Percentiles rank a stretch among this genome's conserved stretches.
These are phyloP conservation scores for Cyberlindnera subsufficiens DNA, from an alignment of 805 yeast species.

Conservation along the genomic window DNA sequence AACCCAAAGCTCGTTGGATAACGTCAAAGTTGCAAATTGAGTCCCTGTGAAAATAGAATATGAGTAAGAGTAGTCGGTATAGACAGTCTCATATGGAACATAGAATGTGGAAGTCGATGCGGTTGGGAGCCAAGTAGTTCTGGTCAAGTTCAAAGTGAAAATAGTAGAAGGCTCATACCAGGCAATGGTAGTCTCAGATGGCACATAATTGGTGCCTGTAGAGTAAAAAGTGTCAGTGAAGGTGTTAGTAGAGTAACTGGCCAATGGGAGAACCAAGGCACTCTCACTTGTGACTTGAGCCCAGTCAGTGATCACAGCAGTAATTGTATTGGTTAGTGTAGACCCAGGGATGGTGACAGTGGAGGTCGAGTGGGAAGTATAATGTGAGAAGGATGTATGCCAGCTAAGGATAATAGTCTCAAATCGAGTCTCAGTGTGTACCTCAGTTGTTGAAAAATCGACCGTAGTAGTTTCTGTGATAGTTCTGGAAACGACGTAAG, in stretches of 20 bases:
- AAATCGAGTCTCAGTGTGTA: conserved; percentile 1
- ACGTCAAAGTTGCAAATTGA: conserved; percentile 9
- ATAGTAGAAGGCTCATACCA: conserved; percentile 5
- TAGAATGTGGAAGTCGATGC: conserved; percentile 1
- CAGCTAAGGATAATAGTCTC: conserved; percentile 3
- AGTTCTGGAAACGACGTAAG: conserved; percentile 1
- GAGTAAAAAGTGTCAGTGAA: conserved; percentile 1
- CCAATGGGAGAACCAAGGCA: conserved; percentile 13
- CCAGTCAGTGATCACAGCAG: conserved; percentile 4
- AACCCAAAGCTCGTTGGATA: conserved; percentile 14
- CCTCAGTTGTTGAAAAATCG: conserved; percentile 3
- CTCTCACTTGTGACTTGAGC: conserved; percentile 1
- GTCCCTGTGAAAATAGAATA: conserved; percentile 9
- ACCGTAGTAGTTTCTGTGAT: conserved; percentile 4
- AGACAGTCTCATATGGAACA: neutral
- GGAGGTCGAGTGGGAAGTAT: conserved; percentile 8
- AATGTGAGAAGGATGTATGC: conserved; percentile 3
- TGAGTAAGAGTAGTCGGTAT: conserved; percentile 2
- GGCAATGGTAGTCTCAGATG: conserved; percentile 1
- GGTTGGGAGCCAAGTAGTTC: conserved; percentile 8
- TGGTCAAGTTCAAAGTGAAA: conserved; percentile 8
- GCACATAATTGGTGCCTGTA: conserved; percentile 1
- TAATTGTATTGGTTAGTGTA: neutral
- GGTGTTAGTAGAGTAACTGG: conserved; percentile 2
- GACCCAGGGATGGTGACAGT: conserved; percentile 10